Percentiles rank a stretch among this genome's conserved stretches.
Conservation (phyloP, 345 rosid species). For the Populus simonii region DNA sequence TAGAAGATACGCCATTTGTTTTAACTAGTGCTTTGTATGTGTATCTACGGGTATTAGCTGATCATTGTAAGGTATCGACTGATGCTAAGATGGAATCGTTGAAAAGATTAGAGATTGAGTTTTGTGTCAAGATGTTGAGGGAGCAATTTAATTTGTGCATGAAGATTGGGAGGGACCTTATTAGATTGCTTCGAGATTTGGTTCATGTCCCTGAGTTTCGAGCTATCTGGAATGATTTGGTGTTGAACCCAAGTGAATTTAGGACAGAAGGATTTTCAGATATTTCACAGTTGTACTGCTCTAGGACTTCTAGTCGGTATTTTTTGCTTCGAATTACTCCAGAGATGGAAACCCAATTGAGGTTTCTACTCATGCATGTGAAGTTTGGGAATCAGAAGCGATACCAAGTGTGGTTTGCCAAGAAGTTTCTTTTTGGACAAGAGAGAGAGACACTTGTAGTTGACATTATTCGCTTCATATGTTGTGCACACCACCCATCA, state of each 20-base stretch:
- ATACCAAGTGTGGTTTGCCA: constrained; percentile 71
- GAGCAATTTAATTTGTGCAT: constrained; percentile 55
- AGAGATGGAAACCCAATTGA: constrained; percentile 67
- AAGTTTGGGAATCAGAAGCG: constrained; percentile 71
- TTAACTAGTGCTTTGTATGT: constrained; percentile 61
- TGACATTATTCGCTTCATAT: constrained; percentile 71
- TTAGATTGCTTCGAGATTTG: constrained; percentile 69
- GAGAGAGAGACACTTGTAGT: constrained; percentile 57
- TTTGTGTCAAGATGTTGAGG: constrained; percentile 75
- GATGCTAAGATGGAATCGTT: constrained; percentile 38
- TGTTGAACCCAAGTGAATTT: constrained; percentile 41
- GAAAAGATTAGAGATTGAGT: constrained; percentile 55
- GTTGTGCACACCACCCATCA: constrained; percentile 70
- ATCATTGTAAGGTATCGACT: constrained; percentile 53
- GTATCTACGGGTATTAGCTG: constrained; percentile 62
- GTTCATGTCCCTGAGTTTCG: constrained; percentile 63
- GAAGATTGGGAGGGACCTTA: constrained; percentile 73
- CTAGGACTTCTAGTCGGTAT: constrained; percentile 65
- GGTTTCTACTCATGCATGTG: constrained; percentile 71
- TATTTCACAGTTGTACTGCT: constrained; percentile 43
- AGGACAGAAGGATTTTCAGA: constrained; percentile 40
- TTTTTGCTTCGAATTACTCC: constrained; percentile 61
- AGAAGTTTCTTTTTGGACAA: constrained; percentile 50
- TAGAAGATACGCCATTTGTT: constrained; percentile 53
- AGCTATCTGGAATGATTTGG: constrained; percentile 62